Evolutionary conservation across 306 rosid species (phyloP), one percentile per base, ranked within the genome.

Genomic region (Acacia melanoxylon): DNA sequence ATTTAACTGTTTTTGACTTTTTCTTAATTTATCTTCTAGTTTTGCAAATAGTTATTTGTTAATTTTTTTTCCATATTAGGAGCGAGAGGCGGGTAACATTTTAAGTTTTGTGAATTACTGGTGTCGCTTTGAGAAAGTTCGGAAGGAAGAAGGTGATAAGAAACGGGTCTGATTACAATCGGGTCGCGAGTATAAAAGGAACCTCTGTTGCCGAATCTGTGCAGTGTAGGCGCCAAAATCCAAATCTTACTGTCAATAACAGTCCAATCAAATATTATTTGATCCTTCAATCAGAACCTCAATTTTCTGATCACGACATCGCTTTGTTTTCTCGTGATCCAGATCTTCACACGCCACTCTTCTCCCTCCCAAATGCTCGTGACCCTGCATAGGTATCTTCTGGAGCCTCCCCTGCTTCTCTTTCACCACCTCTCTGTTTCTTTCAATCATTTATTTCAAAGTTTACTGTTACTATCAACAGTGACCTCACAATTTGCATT

Each of bases 281-380:
- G 8, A 61, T 22, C 72, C 48, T 68, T 20, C 33, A 12, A 41
- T 22, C 7, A 24, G 12, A 71, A 12, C 27, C 75, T 46, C 58
- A 14, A 44, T 44, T 71, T 45, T 37, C 22, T 24, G 58, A 44
- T 6, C 13, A 25, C 10, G 74, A 69, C 58, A 8, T 24, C 58
- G 24, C 51, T 29, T 71, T n/a, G 35, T 25, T 69, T 42, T 69
- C 75, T 45, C 40, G 75, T 71, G 75, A 71, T 71, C 58, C 13
- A 16, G 75, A 45, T 45, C 40, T 14, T 10, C 58, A 10, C 1
- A 45, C 51, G 10, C 16, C n/a, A 20, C 72, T 2, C 2, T 5
- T 37, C 41, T 37, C 16, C 22, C 48, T 10, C 74, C 74, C 5
- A n/a, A 40, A 41, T 69, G 35, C 58, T 25, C 58, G 75, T 71